Evolutionary conservation across 331 rosid genomes (phyloP).

Genomic region (Saraca asoca): DNA sequence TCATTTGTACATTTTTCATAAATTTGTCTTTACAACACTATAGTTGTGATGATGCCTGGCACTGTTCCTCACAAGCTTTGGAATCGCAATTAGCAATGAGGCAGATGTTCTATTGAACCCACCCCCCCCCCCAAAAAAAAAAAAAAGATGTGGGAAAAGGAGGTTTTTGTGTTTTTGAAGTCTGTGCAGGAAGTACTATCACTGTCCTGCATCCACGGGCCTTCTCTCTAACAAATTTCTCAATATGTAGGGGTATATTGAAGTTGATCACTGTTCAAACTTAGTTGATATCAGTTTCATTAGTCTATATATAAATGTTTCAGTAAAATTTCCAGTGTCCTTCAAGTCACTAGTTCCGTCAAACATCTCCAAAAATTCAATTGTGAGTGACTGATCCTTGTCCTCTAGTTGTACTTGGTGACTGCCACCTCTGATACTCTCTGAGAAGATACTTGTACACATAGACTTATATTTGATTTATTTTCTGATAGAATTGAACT

Average conservation of each 20-base stretch:
- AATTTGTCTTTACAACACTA: not conserved
- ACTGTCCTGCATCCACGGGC: not conserved
- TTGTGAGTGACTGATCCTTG: not conserved
- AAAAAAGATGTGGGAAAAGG: too few relatives aligned
- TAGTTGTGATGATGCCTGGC: conserved; percentile 2
- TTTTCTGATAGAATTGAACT: not conserved
- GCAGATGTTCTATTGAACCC: too few relatives aligned
- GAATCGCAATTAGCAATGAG: not conserved
- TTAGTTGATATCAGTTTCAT: not conserved
- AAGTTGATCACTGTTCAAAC: not conserved
- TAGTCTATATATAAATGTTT: not conserved
- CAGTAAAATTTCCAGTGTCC: not conserved
- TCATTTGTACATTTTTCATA: not conserved
- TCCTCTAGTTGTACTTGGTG: not conserved
- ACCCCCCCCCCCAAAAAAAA: too few relatives aligned
- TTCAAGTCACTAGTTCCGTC: not conserved
- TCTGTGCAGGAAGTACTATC: not conserved
- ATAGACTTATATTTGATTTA: not conserved
- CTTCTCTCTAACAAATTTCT: not conserved
- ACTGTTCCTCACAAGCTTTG: conserved; percentile 2
- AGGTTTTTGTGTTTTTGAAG: not conserved
- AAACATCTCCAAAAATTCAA: not conserved
- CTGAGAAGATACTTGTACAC: not conserved
- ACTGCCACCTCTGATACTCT: conserved; percentile 11
- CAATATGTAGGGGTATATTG: not conserved